Conservation (phyloP, 2,329 filamentous ascomycete genomes). For the Stagonosporopsis chrysanthemi region DNA sequence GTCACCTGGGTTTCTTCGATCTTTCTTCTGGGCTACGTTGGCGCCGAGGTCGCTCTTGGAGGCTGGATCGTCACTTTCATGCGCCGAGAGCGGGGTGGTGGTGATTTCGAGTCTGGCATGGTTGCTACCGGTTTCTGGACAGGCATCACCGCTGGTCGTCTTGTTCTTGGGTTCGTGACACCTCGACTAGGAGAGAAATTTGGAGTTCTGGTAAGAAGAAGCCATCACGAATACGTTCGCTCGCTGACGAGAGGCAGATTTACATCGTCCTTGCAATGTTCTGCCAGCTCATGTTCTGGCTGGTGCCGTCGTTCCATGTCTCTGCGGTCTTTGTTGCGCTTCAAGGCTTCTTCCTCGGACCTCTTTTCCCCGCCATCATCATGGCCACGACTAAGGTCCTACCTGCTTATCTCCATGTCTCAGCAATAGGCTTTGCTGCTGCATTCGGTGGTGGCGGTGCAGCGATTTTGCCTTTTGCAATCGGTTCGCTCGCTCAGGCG, state of each 20-base stretch:
- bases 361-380: constrained; percentile 76
- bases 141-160: constrained; percentile 75
- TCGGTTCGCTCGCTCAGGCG: constrained; percentile 70
- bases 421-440: constrained; percentile 77
- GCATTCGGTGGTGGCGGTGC: constrained; percentile 77
- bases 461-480: constrained; percentile 67
- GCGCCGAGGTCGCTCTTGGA: constrained; percentile 74
- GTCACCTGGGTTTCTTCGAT: constrained; percentile 73
- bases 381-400: constrained; percentile 75
- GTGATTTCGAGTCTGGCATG: constrained; percentile 73
- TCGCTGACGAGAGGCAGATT: constrained; percentile 46
- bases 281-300: constrained; percentile 77
- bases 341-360: constrained; percentile 79
- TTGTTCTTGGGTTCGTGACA: constrained; percentile 77
- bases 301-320: constrained; percentile 75
- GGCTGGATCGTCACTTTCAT: constrained; percentile 87
- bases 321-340: constrained; percentile 73
- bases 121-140: constrained; percentile 82
- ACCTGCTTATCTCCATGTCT: constrained; percentile 75
- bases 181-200: constrained; percentile 73
- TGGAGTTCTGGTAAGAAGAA: constrained; percentile 47
- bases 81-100: constrained; percentile 72
- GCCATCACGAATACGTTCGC: too few relatives aligned
- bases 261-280: constrained; percentile 70
- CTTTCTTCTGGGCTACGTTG: constrained; percentile 79